These are phyloP conservation scores for Heterobasidion parviporum DNA, from an alignment of 1,284 basidiomycete species.

Conservation along the genomic window DNA sequence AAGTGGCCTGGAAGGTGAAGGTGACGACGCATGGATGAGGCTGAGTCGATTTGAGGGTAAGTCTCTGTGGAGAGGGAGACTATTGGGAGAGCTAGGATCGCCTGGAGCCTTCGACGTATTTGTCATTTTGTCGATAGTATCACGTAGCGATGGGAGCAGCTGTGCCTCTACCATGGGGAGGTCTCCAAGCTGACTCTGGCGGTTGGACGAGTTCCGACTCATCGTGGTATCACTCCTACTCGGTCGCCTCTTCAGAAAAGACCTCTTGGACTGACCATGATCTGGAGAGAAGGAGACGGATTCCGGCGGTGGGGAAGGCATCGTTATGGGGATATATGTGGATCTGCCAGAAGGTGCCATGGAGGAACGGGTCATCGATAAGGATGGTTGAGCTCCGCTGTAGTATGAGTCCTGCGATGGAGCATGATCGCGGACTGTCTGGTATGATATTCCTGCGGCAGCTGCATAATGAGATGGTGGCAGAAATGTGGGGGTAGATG, in stretches of 20 bases:
- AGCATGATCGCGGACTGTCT: slow-evolving; percentile 3
- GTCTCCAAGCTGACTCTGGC: slow-evolving; percentile 39
- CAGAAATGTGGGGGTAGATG: slow-evolving; percentile 29
- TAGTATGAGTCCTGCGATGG: slow-evolving; percentile 4
- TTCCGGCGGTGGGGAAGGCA: not conserved
- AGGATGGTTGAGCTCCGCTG: slow-evolving; percentile 5
- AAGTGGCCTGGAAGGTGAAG: not conserved
- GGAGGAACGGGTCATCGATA: not conserved
- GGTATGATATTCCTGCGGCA: slow-evolving; percentile 37
- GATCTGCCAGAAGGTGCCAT: not conserved
- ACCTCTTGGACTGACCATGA: slow-evolving; percentile 9
- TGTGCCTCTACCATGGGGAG: slow-evolving; percentile 53
- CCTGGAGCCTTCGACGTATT: slow-evolving; percentile 10
- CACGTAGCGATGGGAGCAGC: slow-evolving; percentile 56
- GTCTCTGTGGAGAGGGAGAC: not conserved
- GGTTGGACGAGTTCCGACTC: slow-evolving; percentile 16
- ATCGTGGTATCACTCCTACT: not conserved
- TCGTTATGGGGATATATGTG: not conserved
- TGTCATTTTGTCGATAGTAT: slow-evolving; percentile 68
- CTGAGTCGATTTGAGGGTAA: not conserved
- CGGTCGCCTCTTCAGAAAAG: slow-evolving; percentile 5
- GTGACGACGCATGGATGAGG: not conserved
- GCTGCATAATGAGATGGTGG: slow-evolving; percentile 63
- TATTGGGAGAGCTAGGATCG: not conserved
- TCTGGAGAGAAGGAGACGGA: slow-evolving; percentile 4